These are phyloP conservation scores for Fraxinus sp. DNA, from an alignment of 305 asterid species.

Conservation along the genomic window DNA sequence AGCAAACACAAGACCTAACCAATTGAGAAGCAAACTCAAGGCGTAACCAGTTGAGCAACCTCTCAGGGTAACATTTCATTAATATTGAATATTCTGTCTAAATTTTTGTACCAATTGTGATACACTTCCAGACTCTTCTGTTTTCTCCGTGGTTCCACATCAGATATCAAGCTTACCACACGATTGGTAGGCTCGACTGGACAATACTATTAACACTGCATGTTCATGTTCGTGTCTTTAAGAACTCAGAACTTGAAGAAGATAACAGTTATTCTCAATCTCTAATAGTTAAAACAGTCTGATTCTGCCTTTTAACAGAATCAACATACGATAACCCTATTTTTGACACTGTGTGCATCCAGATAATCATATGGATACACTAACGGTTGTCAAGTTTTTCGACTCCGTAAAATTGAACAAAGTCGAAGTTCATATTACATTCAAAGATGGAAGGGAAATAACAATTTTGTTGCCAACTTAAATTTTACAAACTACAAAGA, in stretches of 20 bases:
- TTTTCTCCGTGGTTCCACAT: background rate
- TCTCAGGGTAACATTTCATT: background rate
- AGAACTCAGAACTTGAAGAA: background rate
- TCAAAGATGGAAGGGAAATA: conserved; percentile 2
- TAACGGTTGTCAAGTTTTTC: background rate
- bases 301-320: background rate
- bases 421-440: conserved; percentile 15
- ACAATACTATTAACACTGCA: background rate
- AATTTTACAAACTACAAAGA: conserved; percentile 30
- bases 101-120: background rate
- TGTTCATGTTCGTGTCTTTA: background rate
- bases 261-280: background rate
- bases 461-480: conserved; percentile 20
- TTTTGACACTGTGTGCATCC: background rate
- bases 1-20: no score
- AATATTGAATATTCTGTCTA: background rate
- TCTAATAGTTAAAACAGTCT: background rate
- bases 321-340: background rate
- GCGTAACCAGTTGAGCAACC: no score
- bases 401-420: background rate
- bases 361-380: background rate
- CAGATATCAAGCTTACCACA: background rate
- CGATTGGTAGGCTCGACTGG: background rate
- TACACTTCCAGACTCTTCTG: background rate
- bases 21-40: no score